These are phyloP conservation scores for Madurella fahalii DNA, from an alignment of 2,329 filamentous ascomycete species.

Conservation along the genomic window DNA sequence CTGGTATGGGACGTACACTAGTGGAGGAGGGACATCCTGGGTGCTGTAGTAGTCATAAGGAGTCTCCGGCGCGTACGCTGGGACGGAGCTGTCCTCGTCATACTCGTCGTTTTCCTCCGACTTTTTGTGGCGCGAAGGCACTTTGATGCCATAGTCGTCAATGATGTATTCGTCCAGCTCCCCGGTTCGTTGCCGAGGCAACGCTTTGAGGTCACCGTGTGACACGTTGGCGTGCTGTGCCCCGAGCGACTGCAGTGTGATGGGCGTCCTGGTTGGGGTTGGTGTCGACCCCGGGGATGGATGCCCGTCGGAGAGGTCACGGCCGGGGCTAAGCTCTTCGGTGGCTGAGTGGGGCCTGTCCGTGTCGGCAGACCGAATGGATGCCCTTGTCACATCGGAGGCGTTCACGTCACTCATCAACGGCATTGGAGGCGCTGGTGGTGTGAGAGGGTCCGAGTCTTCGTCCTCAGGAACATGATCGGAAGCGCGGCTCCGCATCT, in stretches of 20 bases:
- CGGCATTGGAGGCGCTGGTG: conserved; percentile 72
- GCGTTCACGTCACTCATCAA: conserved; percentile 80
- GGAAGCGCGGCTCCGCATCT: conserved; percentile 44
- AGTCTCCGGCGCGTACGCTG: conserved; percentile 31
- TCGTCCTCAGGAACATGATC: conserved; percentile 47
- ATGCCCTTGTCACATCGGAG: conserved; percentile 83
- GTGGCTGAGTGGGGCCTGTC: conserved; percentile 67
- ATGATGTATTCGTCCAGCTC: conserved; percentile 45
- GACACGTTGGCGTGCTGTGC: conserved; percentile 64
- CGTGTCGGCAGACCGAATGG: conserved; percentile 77
- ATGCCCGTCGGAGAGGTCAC: conserved; percentile 59
- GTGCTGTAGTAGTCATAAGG: conserved; percentile 50
- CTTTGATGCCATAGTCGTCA: conserved; percentile 43
- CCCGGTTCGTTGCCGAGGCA: conserved; percentile 45
- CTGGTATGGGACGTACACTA: conserved; percentile 65
- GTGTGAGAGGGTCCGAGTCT: conserved; percentile 53
- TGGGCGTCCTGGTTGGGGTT: conserved; percentile 54
- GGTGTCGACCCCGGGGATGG: conserved; percentile 59
- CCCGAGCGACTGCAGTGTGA: conserved; percentile 56
- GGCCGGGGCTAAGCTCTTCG: conserved; percentile 57
- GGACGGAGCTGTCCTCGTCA: conserved; percentile 43
- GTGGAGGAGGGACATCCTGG: conserved; percentile 60
- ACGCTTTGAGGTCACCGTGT: conserved; percentile 53
- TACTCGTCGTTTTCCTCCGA: conserved; percentile 38
- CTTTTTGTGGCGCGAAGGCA: conserved; percentile 27